These are phyloP conservation scores for Cordyceps militaris DNA, from an alignment of 2,329 filamentous ascomycete genomes.

Conservation along the genomic window DNA sequence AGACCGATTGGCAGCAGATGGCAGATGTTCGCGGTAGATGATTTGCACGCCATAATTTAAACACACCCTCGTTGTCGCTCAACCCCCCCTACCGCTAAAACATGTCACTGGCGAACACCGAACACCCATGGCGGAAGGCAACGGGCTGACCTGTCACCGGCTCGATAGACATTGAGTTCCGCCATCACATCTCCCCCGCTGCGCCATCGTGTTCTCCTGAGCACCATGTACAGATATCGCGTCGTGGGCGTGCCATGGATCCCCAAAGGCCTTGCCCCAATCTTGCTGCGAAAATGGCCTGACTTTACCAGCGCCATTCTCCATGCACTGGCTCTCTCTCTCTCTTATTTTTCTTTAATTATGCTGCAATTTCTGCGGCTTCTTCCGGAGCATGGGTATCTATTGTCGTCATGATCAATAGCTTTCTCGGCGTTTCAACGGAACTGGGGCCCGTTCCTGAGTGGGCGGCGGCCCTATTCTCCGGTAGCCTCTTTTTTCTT, in stretches of 20 bases:
- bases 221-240: background rate
- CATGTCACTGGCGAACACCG: constrained; percentile 3
- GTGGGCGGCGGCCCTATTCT: background rate
- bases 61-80: no score
- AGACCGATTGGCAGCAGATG: background rate
- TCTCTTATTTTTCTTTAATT: background rate
- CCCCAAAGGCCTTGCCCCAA: background rate
- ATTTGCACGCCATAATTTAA: no score
- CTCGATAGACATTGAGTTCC: background rate
- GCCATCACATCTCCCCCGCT: background rate
- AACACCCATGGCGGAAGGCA: background rate
- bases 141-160: constrained; percentile 3
- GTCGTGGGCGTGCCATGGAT: background rate
- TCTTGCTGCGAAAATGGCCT: constrained; percentile 4
- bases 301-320: constrained; percentile 2
- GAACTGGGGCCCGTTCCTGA: background rate
- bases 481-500: background rate
- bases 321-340: background rate
- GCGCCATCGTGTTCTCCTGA: background rate
- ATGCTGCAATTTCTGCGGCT: background rate
- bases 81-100: background rate
- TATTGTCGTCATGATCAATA: no score
- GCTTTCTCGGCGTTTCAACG: background rate
- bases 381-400: background rate
- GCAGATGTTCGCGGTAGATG: no score